Evolutionary conservation across 352 stramenopile species (phyloP).

Genomic region (Phytophthora citricola): DNA sequence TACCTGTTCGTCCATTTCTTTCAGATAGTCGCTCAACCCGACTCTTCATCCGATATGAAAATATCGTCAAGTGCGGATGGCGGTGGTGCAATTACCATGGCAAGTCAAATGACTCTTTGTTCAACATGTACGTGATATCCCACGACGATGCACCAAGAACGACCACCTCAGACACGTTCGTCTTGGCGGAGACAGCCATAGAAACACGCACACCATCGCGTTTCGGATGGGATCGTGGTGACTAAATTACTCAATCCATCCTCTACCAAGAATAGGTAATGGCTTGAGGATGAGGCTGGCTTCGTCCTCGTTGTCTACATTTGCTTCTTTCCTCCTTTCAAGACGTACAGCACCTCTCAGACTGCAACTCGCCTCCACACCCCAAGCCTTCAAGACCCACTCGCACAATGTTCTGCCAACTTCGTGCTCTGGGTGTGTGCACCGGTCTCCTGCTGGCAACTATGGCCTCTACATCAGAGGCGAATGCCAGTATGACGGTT

Average conservation of each 20-base stretch:
- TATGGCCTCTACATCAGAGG: background rate
- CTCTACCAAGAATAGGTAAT: background rate
- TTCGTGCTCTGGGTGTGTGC: background rate
- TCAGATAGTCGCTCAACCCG: background rate
- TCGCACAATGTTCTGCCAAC: constrained; percentile 19
- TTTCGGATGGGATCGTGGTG: constrained; percentile 12
- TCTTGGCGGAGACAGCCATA: background rate
- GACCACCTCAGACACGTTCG: background rate
- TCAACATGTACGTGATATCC: too few species aligned
- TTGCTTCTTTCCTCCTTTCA: background rate
- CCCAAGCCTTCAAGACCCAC: background rate
- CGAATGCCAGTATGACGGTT: constrained; percentile 17
- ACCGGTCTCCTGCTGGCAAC: constrained; percentile 6
- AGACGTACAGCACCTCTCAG: background rate
- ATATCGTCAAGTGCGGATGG: too few species aligned
- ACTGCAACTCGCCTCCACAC: background rate
- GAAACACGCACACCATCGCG: constrained; percentile 19
- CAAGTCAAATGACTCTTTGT: too few species aligned
- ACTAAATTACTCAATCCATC: constrained; percentile 9
- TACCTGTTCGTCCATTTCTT: constrained; percentile 10
- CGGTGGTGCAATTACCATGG: too few species aligned
- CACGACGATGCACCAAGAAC: too few species aligned
- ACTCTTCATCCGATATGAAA: too few species aligned
- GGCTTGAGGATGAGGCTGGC: constrained; percentile 9
- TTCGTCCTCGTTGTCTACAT: constrained; percentile 11